These are phyloP conservation scores for Opeltia flavorubescens DNA, from an alignment of 495 filamentous ascomycete species.

Conservation along the genomic window DNA sequence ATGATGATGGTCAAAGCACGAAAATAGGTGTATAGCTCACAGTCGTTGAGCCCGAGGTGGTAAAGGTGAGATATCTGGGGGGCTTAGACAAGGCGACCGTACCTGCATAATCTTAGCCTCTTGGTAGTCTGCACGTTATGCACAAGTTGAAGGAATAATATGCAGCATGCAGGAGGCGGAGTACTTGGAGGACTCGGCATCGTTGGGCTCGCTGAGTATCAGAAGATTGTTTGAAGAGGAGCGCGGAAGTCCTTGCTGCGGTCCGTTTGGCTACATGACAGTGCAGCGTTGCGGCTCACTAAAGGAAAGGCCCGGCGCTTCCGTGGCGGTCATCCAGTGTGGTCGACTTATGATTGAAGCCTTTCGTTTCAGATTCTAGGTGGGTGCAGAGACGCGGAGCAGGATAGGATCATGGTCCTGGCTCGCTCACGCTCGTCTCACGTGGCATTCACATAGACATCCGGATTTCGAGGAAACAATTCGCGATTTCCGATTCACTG, in stretches of 20 bases:
- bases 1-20: no score
- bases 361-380: background rate
- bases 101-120: no score
- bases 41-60: no score
- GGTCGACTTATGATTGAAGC: background rate
- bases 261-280: background rate
- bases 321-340: background rate
- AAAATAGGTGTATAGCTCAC: no score
- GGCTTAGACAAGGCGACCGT: no score
- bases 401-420: no score
- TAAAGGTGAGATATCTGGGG: no score
- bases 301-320: background rate
- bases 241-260: background rate
- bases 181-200: background rate
- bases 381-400: background rate
- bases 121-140: no score
- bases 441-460: no score
- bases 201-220: background rate
- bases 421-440: no score
- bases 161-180: background rate
- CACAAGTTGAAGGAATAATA: background rate
- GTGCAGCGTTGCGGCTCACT: background rate
- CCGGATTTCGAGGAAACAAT: no score
- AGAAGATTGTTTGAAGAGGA: slow-evolving; percentile 1
- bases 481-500: no score